Evolutionary conservation across 2,329 filamentous ascomycete species (phyloP), one percentile per base, ranked within the genome.

Genomic region (Aspergillus latus): DNA sequence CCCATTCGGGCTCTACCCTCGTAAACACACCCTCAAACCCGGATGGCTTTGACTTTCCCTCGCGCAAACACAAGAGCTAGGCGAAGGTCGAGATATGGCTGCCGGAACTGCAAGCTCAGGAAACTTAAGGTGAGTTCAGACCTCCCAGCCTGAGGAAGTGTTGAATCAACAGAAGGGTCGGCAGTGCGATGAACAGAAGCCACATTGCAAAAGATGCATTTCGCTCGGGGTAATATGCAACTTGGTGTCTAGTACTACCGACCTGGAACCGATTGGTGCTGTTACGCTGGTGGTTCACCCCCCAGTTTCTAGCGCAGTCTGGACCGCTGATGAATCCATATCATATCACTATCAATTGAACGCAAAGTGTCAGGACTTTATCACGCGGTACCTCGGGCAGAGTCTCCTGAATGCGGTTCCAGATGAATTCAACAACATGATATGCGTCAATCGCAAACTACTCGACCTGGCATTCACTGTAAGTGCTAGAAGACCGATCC

Each of bases 61-160:
- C 3, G 21, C 21, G 21, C 21, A 21, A 21, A 21, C 21, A 21
- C 21, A 21, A 21, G 21, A 3, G 21, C 21, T 21, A 21, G 21
- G 21, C 21, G 37, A 62, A 68, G 32, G 55, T 80, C 78, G 13
- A 73, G 77, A 64, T 72, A 68, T 57, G 79, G 80, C 34, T 82
- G 80, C 52, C 74, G 76, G 9, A 82, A 81, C 61, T 82, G 80
- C 67, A 81, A 81, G 64, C 72, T 81, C 4, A 63, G 80, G 57
- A 80, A 80, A 60, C 58, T 82, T 52, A 82, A 80, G 71, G 79
- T 79, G 26, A 2, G 66, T 57, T 11, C n/a, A 21, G 34, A 9
- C 13, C 9, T 11, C 37, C 9, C 21, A 39, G 26, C 16, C 21
- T 21, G 21, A 3, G 21, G 21, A 21, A 21, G 21, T 21, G 21